A percentile compares a stretch with the other conserved stretches of the same genome.
phyloP scores from a whole-genome alignment of 2,329 filamentous ascomycete genomes.

The Drechslerella coelobrocha region DNA sequence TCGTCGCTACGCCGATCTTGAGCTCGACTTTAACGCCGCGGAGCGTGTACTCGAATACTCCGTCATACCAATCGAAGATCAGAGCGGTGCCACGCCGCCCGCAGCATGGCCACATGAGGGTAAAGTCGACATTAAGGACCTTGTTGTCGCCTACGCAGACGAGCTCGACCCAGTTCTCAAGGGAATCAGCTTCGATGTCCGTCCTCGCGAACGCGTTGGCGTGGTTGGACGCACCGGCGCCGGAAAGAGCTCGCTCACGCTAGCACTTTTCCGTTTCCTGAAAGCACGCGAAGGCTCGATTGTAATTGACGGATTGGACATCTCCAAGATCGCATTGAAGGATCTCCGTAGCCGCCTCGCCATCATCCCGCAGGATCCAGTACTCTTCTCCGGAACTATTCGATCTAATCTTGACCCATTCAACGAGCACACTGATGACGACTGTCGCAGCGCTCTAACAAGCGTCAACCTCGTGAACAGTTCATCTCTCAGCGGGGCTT shows the following conservation, averaged over 20 bases:
- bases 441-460: slow-evolving; percentile 72
- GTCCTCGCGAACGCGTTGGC: slow-evolving; percentile 73
- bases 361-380: slow-evolving; percentile 83
- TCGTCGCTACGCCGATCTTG: slow-evolving; percentile 72
- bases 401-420: slow-evolving; percentile 80
- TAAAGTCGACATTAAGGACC: slow-evolving; percentile 72
- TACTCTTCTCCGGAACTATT: slow-evolving; percentile 80
- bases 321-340: slow-evolving; percentile 73
- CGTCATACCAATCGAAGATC: slow-evolving; percentile 71
- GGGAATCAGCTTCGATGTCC: slow-evolving; percentile 71
- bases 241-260: slow-evolving; percentile 76
- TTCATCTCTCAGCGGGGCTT: slow-evolving; percentile 55
- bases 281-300: slow-evolving; percentile 72
- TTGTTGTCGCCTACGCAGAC: slow-evolving; percentile 74
- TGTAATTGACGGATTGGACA: slow-evolving; percentile 75
- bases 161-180: slow-evolving; percentile 75
- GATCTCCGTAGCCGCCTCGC: slow-evolving; percentile 75
- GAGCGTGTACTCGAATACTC: slow-evolving; percentile 79
- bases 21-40: slow-evolving; percentile 69
- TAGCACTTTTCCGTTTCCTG: slow-evolving; percentile 79
- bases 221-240: slow-evolving; percentile 79
- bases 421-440: slow-evolving; percentile 70
- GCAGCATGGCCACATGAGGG: slow-evolving; percentile 79
- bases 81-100: slow-evolving; percentile 68
- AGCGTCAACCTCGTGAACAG: slow-evolving; percentile 73